These are phyloP conservation scores for Melocanna baccifera DNA, from an alignment of 176 grass and related monocot species.

Conservation along the genomic window DNA sequence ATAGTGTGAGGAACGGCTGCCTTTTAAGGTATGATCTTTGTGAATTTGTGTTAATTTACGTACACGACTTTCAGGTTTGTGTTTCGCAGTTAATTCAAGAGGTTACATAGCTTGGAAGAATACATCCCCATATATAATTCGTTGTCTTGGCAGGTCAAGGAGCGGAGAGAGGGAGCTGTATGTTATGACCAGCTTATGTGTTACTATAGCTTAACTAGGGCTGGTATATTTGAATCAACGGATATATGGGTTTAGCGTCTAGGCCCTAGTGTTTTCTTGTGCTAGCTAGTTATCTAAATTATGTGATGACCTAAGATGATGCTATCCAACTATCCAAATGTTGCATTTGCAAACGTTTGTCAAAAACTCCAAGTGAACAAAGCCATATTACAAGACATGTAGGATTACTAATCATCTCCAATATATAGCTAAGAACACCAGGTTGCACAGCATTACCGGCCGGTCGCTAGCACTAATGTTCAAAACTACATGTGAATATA, in stretches of 20 bases:
- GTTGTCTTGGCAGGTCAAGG: too few relatives aligned
- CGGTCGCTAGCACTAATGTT: too few relatives aligned
- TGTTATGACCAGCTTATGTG: not conserved
- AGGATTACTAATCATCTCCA: not conserved
- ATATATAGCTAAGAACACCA: too few relatives aligned
- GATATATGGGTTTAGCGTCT: not conserved
- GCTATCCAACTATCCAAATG: not conserved
- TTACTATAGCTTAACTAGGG: not conserved
- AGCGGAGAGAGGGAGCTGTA: too few relatives aligned
- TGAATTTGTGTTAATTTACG: not conserved
- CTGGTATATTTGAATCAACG: not conserved
- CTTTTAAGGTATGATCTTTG: conserved; percentile 19
- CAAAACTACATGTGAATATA: too few relatives aligned
- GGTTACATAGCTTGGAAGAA: too few relatives aligned
- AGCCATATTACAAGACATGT: too few relatives aligned
- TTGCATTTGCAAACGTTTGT: not conserved
- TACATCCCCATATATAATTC: too few relatives aligned
- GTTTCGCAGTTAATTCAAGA: not conserved
- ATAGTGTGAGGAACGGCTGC: not conserved
- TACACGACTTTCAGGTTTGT: not conserved
- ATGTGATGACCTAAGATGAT: not conserved
- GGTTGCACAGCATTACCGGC: too few relatives aligned
- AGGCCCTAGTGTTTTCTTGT: not conserved
- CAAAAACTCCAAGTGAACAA: not conserved
- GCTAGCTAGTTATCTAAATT: not conserved